Conservation (phyloP, 2,329 filamentous ascomycete genomes). For the Colletotrichum caudatum region DNA sequence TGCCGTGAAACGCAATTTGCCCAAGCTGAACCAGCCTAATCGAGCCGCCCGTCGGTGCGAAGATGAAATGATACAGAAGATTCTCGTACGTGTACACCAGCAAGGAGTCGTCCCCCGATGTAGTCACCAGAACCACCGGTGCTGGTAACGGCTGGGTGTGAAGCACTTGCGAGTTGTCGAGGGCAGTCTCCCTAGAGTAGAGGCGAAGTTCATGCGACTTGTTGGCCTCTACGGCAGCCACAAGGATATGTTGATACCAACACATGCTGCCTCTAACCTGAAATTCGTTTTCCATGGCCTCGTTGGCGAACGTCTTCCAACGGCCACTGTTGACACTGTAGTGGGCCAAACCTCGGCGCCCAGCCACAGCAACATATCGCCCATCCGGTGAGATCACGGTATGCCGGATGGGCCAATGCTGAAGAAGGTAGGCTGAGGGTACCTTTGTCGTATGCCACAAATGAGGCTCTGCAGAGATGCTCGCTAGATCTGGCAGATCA, state of each 20-base stretch:
- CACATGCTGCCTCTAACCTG: conserved; percentile 96
- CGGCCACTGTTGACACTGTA: conserved; percentile 94
- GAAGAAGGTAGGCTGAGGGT: conserved; percentile 84
- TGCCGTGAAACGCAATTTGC: conserved; percentile 96
- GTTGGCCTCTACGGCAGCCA: conserved; percentile 91
- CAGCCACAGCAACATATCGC: conserved; percentile 95
- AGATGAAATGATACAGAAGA: conserved; percentile 92
- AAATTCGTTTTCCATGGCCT: conserved; percentile 87
- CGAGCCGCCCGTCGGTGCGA: conserved; percentile 76
- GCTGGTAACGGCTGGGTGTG: conserved; percentile 83
- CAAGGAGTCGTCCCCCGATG: conserved; percentile 92
- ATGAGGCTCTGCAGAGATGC: conserved; percentile 90
- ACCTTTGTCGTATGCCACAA: conserved; percentile 96
- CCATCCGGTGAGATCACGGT: conserved; percentile 92
- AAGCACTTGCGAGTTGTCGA: conserved; percentile 79
- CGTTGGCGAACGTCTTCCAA: conserved; percentile 94
- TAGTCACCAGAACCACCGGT: conserved; percentile 89
- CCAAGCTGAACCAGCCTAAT: conserved; percentile 92
- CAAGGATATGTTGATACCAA: conserved; percentile 96
- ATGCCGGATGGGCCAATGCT: conserved; percentile 93
- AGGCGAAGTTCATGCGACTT: conserved; percentile 88
- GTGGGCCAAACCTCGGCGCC: conserved; percentile 89
- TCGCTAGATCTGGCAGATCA: conserved; percentile 88
- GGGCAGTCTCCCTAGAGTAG: conserved; percentile 85
- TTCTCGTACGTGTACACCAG: conserved; percentile 98